These are phyloP conservation scores for Tolypocladium guangdongense DNA, from an alignment of 2,329 filamentous ascomycete genomes.

Conservation along the genomic window DNA sequence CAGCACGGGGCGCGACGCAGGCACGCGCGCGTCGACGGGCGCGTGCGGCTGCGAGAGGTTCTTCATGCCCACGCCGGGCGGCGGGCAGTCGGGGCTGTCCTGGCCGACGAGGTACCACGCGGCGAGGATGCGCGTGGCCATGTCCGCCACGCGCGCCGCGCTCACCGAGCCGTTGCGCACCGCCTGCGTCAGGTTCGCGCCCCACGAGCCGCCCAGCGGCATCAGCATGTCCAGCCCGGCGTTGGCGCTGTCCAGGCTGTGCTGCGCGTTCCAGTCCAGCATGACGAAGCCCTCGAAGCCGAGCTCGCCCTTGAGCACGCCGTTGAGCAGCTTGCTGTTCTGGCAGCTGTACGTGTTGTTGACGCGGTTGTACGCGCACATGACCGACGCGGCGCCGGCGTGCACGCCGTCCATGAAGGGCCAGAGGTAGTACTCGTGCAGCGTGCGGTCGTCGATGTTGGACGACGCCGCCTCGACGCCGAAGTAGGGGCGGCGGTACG, in stretches of 20 bases:
- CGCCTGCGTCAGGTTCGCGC: constrained; percentile 59
- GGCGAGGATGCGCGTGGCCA: constrained; percentile 61
- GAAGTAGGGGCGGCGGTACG: constrained; percentile 27
- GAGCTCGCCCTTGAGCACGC: constrained; percentile 51
- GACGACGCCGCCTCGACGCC: constrained; percentile 42
- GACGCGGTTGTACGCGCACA: constrained; percentile 62
- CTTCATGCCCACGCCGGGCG: constrained; percentile 45
- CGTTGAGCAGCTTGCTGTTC: constrained; percentile 59
- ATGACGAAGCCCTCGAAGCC: constrained; percentile 60
- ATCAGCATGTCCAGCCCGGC: constrained; percentile 61
- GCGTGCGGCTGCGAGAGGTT: constrained; percentile 40
- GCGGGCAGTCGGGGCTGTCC: constrained; percentile 31
- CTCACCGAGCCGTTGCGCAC: constrained; percentile 68
- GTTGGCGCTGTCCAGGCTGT: constrained; percentile 43
- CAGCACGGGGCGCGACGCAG: constrained; percentile 30
- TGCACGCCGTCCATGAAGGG: constrained; percentile 52
- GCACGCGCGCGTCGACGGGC: constrained; percentile 37
- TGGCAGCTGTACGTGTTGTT: constrained; percentile 68
- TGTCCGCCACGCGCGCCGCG: constrained; percentile 63
- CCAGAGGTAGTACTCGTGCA: constrained; percentile 57
- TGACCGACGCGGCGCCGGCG: constrained; percentile 46
- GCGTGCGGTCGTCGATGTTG: constrained; percentile 53
- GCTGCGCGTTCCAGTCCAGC: constrained; percentile 59
- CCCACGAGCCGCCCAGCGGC: constrained; percentile 45
- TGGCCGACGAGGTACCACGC: constrained; percentile 48